Percentiles rank a stretch among this genome's conserved stretches.
phyloP scores from a whole-genome alignment of 2,329 filamentous ascomycete species.

The Claviceps sorghi region DNA sequence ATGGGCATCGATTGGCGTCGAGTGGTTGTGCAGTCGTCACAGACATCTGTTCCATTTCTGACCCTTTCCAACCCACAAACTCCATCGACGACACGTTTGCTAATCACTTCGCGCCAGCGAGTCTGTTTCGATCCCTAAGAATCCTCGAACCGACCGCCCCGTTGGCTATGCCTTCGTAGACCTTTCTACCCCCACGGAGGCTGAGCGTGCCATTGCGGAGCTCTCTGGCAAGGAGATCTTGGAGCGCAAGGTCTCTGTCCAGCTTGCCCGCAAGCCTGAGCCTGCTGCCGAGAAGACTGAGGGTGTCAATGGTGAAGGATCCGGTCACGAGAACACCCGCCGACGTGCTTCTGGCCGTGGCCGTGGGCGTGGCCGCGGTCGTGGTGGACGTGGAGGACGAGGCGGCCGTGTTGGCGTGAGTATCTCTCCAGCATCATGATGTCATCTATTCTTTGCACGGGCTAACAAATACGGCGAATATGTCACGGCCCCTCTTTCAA shows the following conservation, averaged over 20 bases:
- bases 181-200: conserved; percentile 84
- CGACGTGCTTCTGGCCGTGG: conserved; percentile 49
- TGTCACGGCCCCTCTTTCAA: not conserved
- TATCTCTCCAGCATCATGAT: conserved; percentile 5
- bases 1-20: not conserved
- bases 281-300: conserved; percentile 63
- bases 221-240: conserved; percentile 96
- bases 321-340: conserved; percentile 50
- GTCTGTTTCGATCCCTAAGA: conserved; percentile 97
- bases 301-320: conserved; percentile 60
- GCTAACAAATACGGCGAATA: not conserved
- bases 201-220: conserved; percentile 86
- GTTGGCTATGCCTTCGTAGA: conserved; percentile 99
- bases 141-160: conserved; percentile 94
- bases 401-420: conserved; percentile 30
- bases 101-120: conserved; percentile 45
- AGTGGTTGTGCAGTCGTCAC: not conserved
- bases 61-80: not conserved
- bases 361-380: conserved; percentile 55
- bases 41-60: not conserved
- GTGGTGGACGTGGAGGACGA: conserved; percentile 50
- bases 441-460: conserved; percentile 25
- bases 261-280: conserved; percentile 96
- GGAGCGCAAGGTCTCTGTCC: conserved; percentile 96
- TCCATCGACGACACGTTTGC: not conserved